A percentile compares a stretch with the other conserved stretches of the same genome.
These are phyloP conservation scores for Phytophthora syringae DNA, from an alignment of 352 stramenopile genomes.

Conservation along the genomic window DNA sequence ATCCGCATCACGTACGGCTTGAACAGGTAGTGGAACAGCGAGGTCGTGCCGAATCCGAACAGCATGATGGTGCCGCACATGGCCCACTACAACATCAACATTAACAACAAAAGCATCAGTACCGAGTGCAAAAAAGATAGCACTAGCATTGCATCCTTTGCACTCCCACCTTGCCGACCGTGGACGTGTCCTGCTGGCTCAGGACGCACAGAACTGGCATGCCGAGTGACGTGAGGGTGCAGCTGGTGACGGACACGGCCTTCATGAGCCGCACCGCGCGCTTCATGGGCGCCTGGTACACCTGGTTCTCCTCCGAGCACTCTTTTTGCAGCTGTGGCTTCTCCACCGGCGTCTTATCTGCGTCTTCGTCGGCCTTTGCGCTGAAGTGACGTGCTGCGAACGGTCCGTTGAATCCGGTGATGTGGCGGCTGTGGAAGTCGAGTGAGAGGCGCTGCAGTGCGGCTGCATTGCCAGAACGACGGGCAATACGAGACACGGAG, in stretches of 20 bases:
- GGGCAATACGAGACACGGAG: background rate
- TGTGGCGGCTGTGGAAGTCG: conserved; percentile 9
- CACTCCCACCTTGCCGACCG: conserved; percentile 65
- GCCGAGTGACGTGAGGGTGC: conserved; percentile 76
- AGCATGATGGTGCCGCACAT: conserved; percentile 91
- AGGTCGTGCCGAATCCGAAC: conserved; percentile 84
- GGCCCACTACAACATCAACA: conserved; percentile 55
- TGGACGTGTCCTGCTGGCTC: conserved; percentile 73
- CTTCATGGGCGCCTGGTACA: conserved; percentile 78
- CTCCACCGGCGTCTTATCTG: conserved; percentile 9
- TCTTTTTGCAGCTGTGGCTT: background rate
- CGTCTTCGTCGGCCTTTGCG: conserved; percentile 19
- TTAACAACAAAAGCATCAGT: conserved; percentile 9
- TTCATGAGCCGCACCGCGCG: conserved; percentile 87
- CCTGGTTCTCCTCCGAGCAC: conserved; percentile 22
- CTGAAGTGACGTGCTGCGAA: conserved; percentile 23
- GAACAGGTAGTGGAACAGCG: conserved; percentile 86
- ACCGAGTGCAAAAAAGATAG: background rate
- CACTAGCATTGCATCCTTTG: background rate
- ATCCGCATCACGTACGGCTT: conserved; percentile 88
- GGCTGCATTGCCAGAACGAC: conserved; percentile 7
- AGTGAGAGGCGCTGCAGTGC: conserved; percentile 23
- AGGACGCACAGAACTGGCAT: conserved; percentile 83
- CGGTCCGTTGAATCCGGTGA: background rate
- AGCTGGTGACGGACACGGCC: conserved; percentile 86